Base-by-base conservation (phyloP, 306 rosid genomes). In the Cicer judaicum region DNA sequence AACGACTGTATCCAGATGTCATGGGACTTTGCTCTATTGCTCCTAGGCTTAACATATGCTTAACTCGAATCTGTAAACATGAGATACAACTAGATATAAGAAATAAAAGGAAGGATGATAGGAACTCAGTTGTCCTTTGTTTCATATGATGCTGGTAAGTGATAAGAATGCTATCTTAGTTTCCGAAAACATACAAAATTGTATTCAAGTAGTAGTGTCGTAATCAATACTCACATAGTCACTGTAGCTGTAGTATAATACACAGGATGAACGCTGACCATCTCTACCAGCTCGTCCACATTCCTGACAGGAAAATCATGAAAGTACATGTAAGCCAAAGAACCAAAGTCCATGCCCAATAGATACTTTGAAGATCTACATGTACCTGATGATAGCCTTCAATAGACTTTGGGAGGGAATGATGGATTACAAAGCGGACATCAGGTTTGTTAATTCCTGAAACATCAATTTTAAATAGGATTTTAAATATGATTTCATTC, bases 221-320 rank as follows among this genome's bases (percentile, higher is more conserved):
- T 56, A 40, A 5, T 44, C 48, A 63, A 65, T 64, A 88, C 97
- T 84, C 72, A 94, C 97, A 85, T 90, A 94, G 66, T 94, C 99
- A 74, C 96, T 84, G 62, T 94, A 94, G 88, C 86, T 92, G 77
- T 94, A 94, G 76, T 92, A 94, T 76, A 94, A 75, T 79, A 94
- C 81, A 80, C 99, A 94, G 65, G 99, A 94, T 59, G 99, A 80
- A 62, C 79, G 88, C 70, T 79, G 99, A 80, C 99, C 99, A 79
- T 94, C 99, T 85, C 99, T 90, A 83, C 99, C 99, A 81, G 99
- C 99, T 78, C 99, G 96, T 40, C 99, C 97, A 78, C 99, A 94
- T 74, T 94, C 99, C 99, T 94, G 90, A 77, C 80, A 73, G 78
- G 68, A 56, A 79, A 65, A 54, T 24, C 55, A 79, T 40, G 12